Base-by-base conservation (phyloP, 257 asterid species). In the Voacanga thouarsii region DNA sequence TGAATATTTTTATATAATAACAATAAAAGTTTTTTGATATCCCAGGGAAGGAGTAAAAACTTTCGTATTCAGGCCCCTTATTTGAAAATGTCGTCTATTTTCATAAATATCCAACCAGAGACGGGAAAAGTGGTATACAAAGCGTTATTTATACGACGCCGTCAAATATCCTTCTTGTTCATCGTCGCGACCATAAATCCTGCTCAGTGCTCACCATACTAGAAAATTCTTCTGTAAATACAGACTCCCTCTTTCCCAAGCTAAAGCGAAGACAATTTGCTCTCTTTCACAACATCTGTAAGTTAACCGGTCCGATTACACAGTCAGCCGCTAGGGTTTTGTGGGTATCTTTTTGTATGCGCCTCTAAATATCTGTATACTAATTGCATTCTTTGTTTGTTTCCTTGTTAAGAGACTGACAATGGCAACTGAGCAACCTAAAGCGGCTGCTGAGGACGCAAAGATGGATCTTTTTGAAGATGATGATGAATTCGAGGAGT, bases 401-500 rank as follows among this genome's bases (percentile, higher is more conserved):
- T 79, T 74, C 15, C 49, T 59, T 53, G 57, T n/a, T 45, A 15
- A 56, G 68, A 23, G 76, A 68, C 50, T 51, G 65, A 61, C 26
- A 75, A 90, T 92, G 97, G 89, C 94, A 55, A 84, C 96, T 30
- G 97, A 90, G 78, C 92, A 89, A 80, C 88, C 92, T 44, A 91
- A 88, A 84, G 82, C 89, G 30, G 89, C 87, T 57, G 71, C 89
- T 12, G 94, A 91, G 79, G 94, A 90, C 67, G 89, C 87, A 28
- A 91, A 93, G 81, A 82, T 91, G 74, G 96, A 93, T 86, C 89
- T 93, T 7, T 93, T 91, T 76, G 96, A 93, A 82, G 97, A 93
- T 65, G 97, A 93, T 56, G 97, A 93, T 75, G 98, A 91, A 78
- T 93, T 91, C 47, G 98, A 93, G 82, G 98, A 93, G 89, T 93